Evolutionary conservation across 2,329 filamentous ascomycete species (phyloP).

Genomic region (Penicillium sp.): DNA sequence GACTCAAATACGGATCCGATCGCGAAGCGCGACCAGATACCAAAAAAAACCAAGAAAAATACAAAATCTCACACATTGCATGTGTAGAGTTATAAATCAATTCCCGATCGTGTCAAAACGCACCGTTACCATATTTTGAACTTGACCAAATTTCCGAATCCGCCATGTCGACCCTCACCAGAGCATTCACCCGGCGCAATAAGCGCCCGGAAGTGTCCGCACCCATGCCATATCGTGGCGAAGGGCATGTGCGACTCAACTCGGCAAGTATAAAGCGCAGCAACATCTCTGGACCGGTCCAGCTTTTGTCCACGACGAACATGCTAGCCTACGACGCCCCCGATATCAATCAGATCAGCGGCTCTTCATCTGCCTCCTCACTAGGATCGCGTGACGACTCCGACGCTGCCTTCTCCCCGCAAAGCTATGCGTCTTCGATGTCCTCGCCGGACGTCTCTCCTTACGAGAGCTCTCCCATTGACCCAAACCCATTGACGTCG

Average conservation of each 20-base stretch:
- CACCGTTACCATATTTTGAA: not conserved
- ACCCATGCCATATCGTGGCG: constrained; percentile 44
- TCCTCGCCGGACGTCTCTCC: constrained; percentile 50
- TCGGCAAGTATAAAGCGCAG: constrained; percentile 48
- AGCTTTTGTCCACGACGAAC: constrained; percentile 91
- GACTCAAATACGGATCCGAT: constrained; percentile 20
- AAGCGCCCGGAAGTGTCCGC: constrained; percentile 49
- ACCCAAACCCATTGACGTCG: constrained; percentile 56
- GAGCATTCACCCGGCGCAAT: constrained; percentile 51
- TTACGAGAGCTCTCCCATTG: constrained; percentile 45
- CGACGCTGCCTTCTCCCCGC: constrained; percentile 58
- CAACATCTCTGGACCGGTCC: constrained; percentile 78
- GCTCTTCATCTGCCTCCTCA: constrained; percentile 53
- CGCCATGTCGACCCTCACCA: constrained; percentile 42
- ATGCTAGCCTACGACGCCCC: constrained; percentile 94
- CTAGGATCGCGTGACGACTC: constrained; percentile 48
- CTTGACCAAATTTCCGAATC: constrained; percentile 1
- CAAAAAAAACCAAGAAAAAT: not conserved
- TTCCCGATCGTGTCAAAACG: constrained; percentile 6
- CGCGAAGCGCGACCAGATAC: constrained; percentile 4
- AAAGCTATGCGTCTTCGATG: constrained; percentile 52
- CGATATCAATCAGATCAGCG: constrained; percentile 59
- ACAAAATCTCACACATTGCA: constrained; percentile 6
- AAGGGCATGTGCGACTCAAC: constrained; percentile 46
- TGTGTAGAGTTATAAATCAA: constrained; percentile 6